phyloP scores from a whole-genome alignment of 73 alveolate species.

The Blepharisma stoltei region DNA sequence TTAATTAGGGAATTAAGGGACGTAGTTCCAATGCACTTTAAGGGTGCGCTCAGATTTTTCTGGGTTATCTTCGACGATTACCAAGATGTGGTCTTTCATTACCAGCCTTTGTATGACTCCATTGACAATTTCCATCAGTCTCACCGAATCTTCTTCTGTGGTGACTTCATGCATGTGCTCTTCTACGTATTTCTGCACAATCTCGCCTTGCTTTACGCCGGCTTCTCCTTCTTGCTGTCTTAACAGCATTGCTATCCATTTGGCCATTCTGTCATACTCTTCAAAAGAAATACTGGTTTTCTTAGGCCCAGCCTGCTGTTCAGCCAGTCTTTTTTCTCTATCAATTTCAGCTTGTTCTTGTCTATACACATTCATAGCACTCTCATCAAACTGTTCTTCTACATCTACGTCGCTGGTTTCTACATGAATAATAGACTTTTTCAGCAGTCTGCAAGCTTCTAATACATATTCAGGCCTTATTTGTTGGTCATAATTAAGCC shows the following conservation, averaged over 20 bases:
- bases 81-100: conserved; percentile 58
- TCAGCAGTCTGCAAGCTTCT: conserved; percentile 87
- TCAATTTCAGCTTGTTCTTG: conserved; percentile 19
- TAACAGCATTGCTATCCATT: conserved; percentile 42
- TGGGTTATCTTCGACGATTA: conserved; percentile 49
- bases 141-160: conserved; percentile 54
- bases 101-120: conserved; percentile 60
- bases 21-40: conserved; percentile 3
- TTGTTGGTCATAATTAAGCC: conserved; percentile 79
- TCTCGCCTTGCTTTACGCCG: conserved; percentile 44
- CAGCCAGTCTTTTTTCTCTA: neutral
- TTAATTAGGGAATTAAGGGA: neutral
- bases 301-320: neutral
- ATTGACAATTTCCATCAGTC: conserved; percentile 55
- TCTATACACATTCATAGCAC: neutral
- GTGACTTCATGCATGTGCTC: conserved; percentile 40
- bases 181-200: conserved; percentile 44
- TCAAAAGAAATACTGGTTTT: conserved; percentile 48
- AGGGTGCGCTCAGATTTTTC: neutral
- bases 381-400: conserved; percentile 5
- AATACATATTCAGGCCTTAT: conserved; percentile 75
- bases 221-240: conserved; percentile 53
- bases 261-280: conserved; percentile 45
- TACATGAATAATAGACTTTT: conserved; percentile 77
- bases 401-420: conserved; percentile 71